Evolutionary conservation across 257 asterid species (phyloP).

Genomic region (Fraxinus quadrangulata): DNA sequence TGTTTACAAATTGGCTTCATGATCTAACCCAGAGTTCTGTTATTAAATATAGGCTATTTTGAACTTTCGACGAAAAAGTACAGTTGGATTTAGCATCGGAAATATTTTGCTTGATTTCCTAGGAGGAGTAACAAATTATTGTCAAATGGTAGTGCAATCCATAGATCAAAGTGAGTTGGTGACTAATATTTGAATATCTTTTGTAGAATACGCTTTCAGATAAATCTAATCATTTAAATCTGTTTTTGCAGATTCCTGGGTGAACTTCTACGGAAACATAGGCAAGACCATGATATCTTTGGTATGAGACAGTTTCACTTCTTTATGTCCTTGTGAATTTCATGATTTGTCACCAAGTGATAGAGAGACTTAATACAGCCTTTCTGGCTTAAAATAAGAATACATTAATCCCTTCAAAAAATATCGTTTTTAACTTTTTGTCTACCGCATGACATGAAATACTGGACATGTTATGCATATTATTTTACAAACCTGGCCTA

Average conservation of each 20-base stretch:
- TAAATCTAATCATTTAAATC: neutral
- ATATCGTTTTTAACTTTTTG: neutral
- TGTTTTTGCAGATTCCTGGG: constrained; percentile 65
- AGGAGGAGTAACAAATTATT: constrained; percentile 76
- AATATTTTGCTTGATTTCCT: constrained; percentile 82
- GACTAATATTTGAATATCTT: neutral
- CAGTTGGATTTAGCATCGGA: constrained; percentile 90
- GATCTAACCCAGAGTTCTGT: constrained; percentile 14
- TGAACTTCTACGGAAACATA: constrained; percentile 84
- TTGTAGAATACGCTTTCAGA: neutral
- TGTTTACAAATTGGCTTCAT: neutral
- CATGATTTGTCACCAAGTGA: neutral
- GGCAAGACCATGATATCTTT: constrained; percentile 90
- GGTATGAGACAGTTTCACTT: constrained; percentile 44
- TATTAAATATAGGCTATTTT: constrained; percentile 51
- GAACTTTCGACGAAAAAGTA: constrained; percentile 79
- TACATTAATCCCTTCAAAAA: neutral
- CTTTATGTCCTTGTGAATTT: neutral
- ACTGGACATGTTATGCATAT: neutral
- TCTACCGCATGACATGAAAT: neutral
- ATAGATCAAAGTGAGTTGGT: constrained; percentile 78
- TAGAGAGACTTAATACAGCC: neutral
- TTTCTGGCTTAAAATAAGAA: neutral
- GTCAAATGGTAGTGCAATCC: constrained; percentile 90
- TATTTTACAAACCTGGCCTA: neutral